These are phyloP conservation scores for Tricholoma matsutake DNA, from an alignment of 768 basidiomycete genomes.

Conservation along the genomic window DNA sequence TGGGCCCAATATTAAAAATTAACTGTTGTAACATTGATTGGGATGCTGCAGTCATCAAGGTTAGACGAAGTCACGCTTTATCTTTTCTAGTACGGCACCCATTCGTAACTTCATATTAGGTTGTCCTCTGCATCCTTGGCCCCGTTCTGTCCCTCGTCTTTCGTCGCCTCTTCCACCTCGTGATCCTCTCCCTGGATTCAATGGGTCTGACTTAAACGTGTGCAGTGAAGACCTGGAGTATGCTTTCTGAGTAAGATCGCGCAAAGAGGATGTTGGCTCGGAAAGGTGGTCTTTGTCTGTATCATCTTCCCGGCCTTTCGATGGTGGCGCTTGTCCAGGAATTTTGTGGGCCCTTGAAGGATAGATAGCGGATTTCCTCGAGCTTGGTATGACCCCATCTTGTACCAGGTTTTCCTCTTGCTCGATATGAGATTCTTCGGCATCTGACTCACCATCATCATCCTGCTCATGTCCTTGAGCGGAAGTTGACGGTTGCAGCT, in stretches of 20 bases:
- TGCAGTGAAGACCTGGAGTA: conserved; percentile 59
- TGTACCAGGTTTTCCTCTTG: conserved; percentile 14
- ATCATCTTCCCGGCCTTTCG: conserved; percentile 15
- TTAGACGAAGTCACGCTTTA: conserved; percentile 58
- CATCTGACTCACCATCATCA: conserved; percentile 15
- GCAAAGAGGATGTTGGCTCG: conserved; percentile 35
- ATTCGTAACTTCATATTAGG: conserved; percentile 82
- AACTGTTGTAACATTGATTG: conserved; percentile 1
- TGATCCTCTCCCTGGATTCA: conserved; percentile 27
- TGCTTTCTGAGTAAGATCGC: conserved; percentile 60
- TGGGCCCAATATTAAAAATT: conserved; percentile 2
- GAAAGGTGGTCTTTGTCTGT: conserved; percentile 14
- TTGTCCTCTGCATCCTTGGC: conserved; percentile 41
- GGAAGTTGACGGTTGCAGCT: conserved; percentile 26
- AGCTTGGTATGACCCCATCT: conserved; percentile 8
- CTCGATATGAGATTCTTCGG: conserved; percentile 14
- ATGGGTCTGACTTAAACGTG: conserved; percentile 49
- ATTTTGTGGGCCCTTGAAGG: conserved; percentile 29
- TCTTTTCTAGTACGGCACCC: conserved; percentile 83
- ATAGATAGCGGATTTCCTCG: conserved; percentile 14
- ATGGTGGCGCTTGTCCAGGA: conserved; percentile 16
- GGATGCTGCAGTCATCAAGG: conserved; percentile 4
- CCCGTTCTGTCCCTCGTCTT: conserved; percentile 22
- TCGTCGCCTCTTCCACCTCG: conserved; percentile 15
- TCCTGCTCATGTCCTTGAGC: conserved; percentile 11